Base-by-base conservation (phyloP, 1,139 yeast species). In the Saccharomyces uvarum region DNA sequence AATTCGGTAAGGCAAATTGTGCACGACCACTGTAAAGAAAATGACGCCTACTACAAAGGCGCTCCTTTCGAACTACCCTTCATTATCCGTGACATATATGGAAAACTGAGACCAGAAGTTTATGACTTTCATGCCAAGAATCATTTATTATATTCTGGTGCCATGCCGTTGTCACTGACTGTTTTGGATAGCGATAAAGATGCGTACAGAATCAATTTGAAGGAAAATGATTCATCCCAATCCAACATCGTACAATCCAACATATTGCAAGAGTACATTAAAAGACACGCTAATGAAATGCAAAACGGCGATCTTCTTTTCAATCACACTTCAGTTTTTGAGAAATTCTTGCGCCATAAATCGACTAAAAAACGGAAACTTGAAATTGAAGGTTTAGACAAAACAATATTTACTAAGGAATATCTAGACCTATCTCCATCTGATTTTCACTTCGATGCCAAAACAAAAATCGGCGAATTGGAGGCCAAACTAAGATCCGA, bases 391-490 rank as follows among this genome's bases (percentile, higher is more conserved):
- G 60, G 49, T 4, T 48, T 52, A 4, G 54, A 59, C 26, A 50
- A 50, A 16, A 27, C 44, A 5, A 55, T 58, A 8, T 59, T 56
- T 31, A 58, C 59, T 14, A 49, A 52, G 11, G 58, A 58, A 41
- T 53, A 53, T 11, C 54, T 67, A 2, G 51, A 61, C 21, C 54
- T 68, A 13, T 47, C 59, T 8, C 49, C 56, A 13, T 59, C 58
- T 9, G 67, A 63, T 49, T 69, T 69, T 44, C 61, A 59, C 46
- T 67, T 69, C 46, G 64, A 69, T 57, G 59, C 62, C 2, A 5
- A 51, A 11, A 57, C 53, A 5, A 66, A 62, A 51, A 64, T 68
- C 6, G 48, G 54, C 11, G 67, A 66, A 48, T 51, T 69, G 47
- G 59, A 61, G 49, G 44, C 54, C 8, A 54, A 55, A 6, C 48